Conservation (phyloP, 2,329 filamentous ascomycete genomes). For the Pestalotiopsis sp. region DNA sequence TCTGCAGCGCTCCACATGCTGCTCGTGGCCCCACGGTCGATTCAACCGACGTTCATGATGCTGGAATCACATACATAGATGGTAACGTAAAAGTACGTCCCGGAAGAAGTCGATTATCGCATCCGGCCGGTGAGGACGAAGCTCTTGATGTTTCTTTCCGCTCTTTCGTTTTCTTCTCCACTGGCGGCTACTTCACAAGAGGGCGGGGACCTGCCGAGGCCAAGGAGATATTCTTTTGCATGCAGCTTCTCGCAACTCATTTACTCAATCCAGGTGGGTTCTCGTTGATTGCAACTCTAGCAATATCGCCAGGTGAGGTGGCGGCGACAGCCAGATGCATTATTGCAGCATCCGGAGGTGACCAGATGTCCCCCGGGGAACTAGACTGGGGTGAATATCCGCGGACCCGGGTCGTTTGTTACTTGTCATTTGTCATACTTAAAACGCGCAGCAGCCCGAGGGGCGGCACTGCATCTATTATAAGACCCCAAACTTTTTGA, state of each 20-base stretch:
- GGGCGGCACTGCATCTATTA: slow-evolving; percentile 12
- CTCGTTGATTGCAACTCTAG: not conserved
- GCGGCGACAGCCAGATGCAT: slow-evolving; percentile 1
- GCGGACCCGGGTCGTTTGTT: slow-evolving; percentile 10
- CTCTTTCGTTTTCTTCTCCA: not conserved
- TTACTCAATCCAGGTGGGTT: slow-evolving; percentile 4
- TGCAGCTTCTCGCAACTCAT: not conserved
- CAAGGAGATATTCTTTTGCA: not conserved
- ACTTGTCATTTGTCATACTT: slow-evolving; percentile 10
- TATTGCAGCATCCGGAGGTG: slow-evolving; percentile 1
- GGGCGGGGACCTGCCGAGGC: not conserved
- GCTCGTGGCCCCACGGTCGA: not conserved
- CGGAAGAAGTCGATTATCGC: not conserved
- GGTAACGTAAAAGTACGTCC: not conserved
- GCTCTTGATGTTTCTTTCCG: not conserved
- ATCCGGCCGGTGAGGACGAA: not conserved
- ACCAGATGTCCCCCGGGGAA: slow-evolving; percentile 1
- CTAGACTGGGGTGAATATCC: slow-evolving; percentile 2
- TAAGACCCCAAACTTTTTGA: slow-evolving; percentile 34
- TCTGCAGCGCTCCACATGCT: not conserved
- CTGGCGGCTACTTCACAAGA: not conserved
- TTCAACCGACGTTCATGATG: not conserved
- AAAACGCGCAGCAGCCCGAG: slow-evolving; percentile 1
- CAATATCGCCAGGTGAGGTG: not conserved
- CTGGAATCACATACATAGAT: not conserved